Percentiles rank a stretch among this genome's conserved stretches.
phyloP scores from a whole-genome alignment of 2,329 filamentous ascomycete genomes.

The Aspergillus eucalypticola region DNA sequence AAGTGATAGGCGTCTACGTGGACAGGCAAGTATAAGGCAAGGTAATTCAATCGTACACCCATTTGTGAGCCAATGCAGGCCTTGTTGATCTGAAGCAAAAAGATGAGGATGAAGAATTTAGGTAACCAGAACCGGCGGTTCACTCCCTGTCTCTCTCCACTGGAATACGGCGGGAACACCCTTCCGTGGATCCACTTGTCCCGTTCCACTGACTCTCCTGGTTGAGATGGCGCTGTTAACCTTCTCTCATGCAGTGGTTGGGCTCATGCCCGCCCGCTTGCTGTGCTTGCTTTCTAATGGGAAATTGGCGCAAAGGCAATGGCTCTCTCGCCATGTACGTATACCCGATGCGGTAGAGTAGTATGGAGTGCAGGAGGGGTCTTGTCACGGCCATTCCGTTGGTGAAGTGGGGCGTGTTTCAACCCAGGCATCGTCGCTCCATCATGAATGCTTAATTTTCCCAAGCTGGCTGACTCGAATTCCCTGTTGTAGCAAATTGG shows the following conservation, averaged over 20 bases:
- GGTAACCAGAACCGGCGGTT: not conserved
- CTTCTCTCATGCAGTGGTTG: not conserved
- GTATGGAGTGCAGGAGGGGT: not conserved
- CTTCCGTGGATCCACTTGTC: constrained; percentile 19
- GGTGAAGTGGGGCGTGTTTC: not conserved
- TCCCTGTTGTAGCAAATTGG: not conserved
- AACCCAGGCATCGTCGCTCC: not conserved
- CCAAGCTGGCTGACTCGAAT: constrained; percentile 6
- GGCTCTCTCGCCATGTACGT: not conserved
- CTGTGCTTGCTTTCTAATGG: not conserved
- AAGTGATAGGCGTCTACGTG: not conserved
- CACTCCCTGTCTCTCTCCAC: not conserved
- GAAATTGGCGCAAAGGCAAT: not conserved
- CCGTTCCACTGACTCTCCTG: constrained; percentile 1
- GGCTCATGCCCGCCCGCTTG: not conserved
- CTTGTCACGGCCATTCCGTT: not conserved
- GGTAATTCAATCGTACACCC: not conserved
- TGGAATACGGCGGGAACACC: constrained; percentile 11
- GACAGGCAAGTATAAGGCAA: not conserved
- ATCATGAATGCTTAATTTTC: constrained; percentile 12
- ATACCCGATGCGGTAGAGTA: not conserved
- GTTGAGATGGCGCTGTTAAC: not conserved
- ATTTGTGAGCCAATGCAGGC: too few species aligned
- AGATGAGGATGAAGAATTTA: not conserved
- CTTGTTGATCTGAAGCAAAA: not conserved